Evolutionary conservation across 306 rosid species (phyloP).

Genomic region (Corylus americana): DNA sequence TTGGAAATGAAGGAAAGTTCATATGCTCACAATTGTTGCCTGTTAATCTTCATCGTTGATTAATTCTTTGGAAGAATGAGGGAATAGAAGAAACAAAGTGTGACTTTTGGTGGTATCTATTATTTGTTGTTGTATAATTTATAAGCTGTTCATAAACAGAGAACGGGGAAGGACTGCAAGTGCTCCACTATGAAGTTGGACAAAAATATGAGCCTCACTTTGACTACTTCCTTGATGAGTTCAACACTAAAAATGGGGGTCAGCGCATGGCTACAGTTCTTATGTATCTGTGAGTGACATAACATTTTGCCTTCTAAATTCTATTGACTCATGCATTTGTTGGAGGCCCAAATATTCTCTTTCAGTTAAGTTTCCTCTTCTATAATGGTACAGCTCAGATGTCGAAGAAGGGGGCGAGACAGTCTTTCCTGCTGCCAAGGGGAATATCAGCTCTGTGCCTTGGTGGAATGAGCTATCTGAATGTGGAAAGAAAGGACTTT

Average conservation of each 20-base stretch:
- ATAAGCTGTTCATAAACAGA: slow-evolving; percentile 55
- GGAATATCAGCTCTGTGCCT: slow-evolving; percentile 85
- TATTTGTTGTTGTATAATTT: slow-evolving; percentile 22
- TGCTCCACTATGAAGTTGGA: slow-evolving; percentile 97
- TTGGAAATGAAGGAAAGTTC: not conserved
- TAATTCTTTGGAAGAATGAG: not conserved
- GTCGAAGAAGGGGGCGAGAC: slow-evolving; percentile 99
- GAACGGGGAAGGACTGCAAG: slow-evolving; percentile 98
- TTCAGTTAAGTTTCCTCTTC: slow-evolving; percentile 22
- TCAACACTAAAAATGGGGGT: slow-evolving; percentile 87
- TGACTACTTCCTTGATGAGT: slow-evolving; percentile 91
- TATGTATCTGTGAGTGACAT: slow-evolving; percentile 90
- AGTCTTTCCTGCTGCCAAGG: slow-evolving; percentile 95
- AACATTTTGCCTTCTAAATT: slow-evolving; percentile 10
- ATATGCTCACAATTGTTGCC: slow-evolving; percentile 4
- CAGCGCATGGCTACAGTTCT: slow-evolving; percentile 95
- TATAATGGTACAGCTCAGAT: slow-evolving; percentile 66
- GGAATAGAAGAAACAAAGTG: not conserved
- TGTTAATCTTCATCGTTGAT: not conserved
- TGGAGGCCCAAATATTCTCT: slow-evolving; percentile 20
- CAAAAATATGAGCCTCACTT: slow-evolving; percentile 98
- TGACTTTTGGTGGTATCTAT: slow-evolving; percentile 18
- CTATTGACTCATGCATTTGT: slow-evolving; percentile 16
- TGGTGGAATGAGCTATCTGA: slow-evolving; percentile 99
- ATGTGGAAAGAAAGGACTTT: slow-evolving; percentile 88